Percentiles rank a stretch among this genome's conserved stretches.
These are phyloP conservation scores for Claviceps monticola DNA, from an alignment of 2,329 filamentous ascomycete genomes.

Conservation along the genomic window DNA sequence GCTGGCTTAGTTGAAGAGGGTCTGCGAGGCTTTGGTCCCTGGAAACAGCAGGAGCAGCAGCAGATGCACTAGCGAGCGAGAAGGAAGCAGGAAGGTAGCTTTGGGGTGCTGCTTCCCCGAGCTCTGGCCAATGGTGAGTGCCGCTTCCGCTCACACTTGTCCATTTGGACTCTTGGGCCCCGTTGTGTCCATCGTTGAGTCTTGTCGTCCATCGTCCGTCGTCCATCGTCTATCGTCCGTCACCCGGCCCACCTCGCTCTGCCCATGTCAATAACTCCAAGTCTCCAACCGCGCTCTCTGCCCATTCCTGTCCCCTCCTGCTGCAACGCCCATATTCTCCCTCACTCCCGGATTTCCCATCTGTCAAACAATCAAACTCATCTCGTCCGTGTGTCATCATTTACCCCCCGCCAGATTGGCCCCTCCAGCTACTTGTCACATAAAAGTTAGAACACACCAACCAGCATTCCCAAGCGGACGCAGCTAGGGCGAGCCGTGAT, in stretches of 20 bases:
- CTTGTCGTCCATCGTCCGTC: neutral
- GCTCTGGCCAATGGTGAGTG: neutral
- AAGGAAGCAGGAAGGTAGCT: neutral
- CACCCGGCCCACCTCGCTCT: slow-evolving; percentile 1
- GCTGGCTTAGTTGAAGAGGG: neutral
- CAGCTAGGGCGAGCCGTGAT: neutral
- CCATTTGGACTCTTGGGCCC: neutral
- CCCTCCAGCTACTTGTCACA: neutral
- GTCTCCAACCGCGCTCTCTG: neutral
- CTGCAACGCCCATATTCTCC: neutral
- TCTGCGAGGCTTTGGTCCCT: neutral
- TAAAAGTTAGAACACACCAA: neutral
- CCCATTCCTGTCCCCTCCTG: neutral
- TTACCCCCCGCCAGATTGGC: neutral
- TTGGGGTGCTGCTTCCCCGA: neutral
- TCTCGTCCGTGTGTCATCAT: slow-evolving; percentile 1
- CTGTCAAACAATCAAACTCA: slow-evolving; percentile 1
- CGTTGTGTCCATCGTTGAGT: neutral
- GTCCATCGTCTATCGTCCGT: neutral
- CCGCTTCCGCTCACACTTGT: neutral
- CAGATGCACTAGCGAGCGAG: neutral
- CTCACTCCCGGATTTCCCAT: neutral
- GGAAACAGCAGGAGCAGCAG: neutral
- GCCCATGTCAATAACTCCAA: slow-evolving; percentile 1
- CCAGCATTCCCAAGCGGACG: neutral